Evolutionary conservation across 2,329 filamentous ascomycete species (phyloP).

Genomic region (Aspergillus novoparasiticus): DNA sequence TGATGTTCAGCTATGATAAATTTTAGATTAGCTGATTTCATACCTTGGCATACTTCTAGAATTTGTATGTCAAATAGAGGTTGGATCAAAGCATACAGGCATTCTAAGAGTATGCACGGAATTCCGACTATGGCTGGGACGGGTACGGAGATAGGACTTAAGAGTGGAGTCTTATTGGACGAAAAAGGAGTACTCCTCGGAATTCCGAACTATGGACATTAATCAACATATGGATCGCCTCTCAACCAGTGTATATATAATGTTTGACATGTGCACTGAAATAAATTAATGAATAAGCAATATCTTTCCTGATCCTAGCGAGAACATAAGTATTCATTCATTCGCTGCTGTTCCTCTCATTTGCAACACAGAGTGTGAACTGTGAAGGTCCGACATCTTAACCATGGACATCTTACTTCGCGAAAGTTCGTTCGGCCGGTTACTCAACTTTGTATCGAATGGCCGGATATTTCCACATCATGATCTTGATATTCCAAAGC

Average conservation of each 20-base stretch:
- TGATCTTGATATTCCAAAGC: neutral
- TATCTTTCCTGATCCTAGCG: accelerated
- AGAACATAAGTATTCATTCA: neutral
- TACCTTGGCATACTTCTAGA: too few species aligned
- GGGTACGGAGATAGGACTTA: neutral
- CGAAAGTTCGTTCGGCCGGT: neutral
- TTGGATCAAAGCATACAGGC: too few species aligned
- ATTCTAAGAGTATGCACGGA: neutral
- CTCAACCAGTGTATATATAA: neutral
- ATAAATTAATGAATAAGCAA: neutral
- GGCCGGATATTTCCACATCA: neutral
- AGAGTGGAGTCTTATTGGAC: neutral
- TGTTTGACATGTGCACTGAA: neutral
- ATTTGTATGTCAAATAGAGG: too few species aligned
- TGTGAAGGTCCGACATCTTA: neutral
- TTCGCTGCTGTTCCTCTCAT: neutral
- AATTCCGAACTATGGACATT: neutral
- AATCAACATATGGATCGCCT: neutral
- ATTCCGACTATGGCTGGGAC: neutral
- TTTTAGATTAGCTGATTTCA: too few species aligned
- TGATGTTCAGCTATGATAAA: accelerated
- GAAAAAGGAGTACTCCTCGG: neutral
- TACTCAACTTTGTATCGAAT: neutral
- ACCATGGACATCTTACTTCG: slow-evolving; percentile 1
- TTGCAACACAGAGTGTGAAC: neutral